Evolutionary conservation across 140 eudicot species (phyloP).

Genomic region (Stevia rebaudiana): DNA sequence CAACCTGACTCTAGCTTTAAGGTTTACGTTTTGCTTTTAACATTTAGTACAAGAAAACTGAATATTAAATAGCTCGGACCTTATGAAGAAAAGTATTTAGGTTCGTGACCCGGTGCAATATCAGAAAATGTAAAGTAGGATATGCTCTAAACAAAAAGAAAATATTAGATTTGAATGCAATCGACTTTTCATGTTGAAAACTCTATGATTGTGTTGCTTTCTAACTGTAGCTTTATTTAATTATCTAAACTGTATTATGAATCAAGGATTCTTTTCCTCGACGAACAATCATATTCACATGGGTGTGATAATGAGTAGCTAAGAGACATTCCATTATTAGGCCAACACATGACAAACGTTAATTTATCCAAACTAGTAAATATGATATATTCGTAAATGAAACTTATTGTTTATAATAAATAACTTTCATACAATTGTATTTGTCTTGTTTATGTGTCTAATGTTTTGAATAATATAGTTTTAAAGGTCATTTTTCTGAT

Average conservation of each 20-base stretch:
- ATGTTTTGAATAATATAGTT: too few species aligned
- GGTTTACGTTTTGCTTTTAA: too few species aligned
- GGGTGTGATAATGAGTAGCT: conserved; percentile 30
- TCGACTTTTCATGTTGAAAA: conserved; percentile 3
- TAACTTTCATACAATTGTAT: too few species aligned
- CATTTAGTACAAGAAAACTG: too few species aligned
- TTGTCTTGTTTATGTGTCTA: too few species aligned
- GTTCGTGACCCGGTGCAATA: too few species aligned
- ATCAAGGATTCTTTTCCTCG: conserved; percentile 27
- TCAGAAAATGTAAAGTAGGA: neutral
- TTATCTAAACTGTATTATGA: conserved; percentile 21
- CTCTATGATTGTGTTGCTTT: conserved; percentile 5
- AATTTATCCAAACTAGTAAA: conserved; percentile 19
- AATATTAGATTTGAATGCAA: conserved; percentile 1
- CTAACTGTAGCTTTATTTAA: conserved; percentile 11
- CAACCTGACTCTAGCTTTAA: too few species aligned
- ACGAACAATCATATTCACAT: conserved; percentile 40
- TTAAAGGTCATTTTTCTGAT: too few species aligned
- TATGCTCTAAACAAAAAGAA: neutral
- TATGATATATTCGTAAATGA: neutral
- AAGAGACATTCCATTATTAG: conserved; percentile 32
- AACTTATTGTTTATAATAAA: too few species aligned
- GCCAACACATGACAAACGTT: conserved; percentile 18
- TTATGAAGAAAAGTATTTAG: too few species aligned
- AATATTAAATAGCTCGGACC: too few species aligned